Evolutionary conservation across 2,329 filamentous ascomycete species (phyloP), one percentile per base, ranked within the genome.

Genomic region (Peltaster fructicola): DNA sequence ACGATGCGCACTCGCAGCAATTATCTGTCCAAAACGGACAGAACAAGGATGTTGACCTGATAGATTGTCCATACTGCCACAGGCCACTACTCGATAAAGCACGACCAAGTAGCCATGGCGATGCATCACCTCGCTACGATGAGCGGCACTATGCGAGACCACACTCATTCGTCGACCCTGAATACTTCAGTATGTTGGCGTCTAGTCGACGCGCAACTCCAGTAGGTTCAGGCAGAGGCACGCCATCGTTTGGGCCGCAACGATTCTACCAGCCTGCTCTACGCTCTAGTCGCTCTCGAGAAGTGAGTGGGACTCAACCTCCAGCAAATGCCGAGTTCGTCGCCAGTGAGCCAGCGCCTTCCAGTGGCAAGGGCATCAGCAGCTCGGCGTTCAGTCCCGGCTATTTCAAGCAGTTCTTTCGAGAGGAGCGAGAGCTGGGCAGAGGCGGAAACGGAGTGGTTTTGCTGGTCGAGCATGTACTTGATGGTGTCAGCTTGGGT

Each of bases 391-490:
- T 98, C 43, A 90, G 76, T 39, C 84, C 77, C 5, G 73, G 84
- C 38, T 98, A 95, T 46, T 95, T 95, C 55, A 70, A 77, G 40
- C 75, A 70, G 8, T 95, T 93, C 52, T 98, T 98, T 43, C 72
- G 82, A 4, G 84, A 91, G 41, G 80, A 95, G 51, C 63, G 67
- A 4, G 74, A 85, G 41, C 61, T 98, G 1, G 88, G 88, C 0
- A 68, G 76, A 42, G 88, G 90, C 12, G 88, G 90, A 3, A 92
- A 92, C 46, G 88, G 88, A 0, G 82, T 98, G 3, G 88, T 98
- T 2, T 53, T 98, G 22, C 62, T 95, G n/a, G 88, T 98, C 7
- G 72, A 79, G 31, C 88, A 98, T 52, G 65, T 91, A 37, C 69
- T 98, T 30, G 88, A 95, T 48, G 75, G 80, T 12, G 85, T 91